A percentile compares a stretch with the other conserved stretches of the same genome.
Evolutionary conservation across 345 rosid genomes (phyloP).

Genomic region (Bruguiera parviflora): DNA sequence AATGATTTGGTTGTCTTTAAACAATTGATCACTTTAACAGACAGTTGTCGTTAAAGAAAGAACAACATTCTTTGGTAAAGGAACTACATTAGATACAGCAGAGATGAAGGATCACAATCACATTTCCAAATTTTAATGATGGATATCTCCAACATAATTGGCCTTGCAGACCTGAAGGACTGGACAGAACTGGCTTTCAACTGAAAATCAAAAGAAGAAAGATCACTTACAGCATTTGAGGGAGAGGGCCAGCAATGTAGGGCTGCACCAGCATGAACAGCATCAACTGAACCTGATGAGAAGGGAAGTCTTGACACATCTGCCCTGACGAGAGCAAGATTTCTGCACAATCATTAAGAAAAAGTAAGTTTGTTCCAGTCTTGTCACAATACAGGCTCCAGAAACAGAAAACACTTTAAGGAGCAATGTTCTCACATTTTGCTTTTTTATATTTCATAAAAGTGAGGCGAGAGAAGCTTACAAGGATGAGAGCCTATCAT

Average conservation of each 20-base stretch:
- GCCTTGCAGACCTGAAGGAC: slow-evolving; percentile 2
- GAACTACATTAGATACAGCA: neutral
- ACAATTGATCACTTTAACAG: no score
- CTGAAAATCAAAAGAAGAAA: neutral
- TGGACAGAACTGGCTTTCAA: slow-evolving; percentile 1
- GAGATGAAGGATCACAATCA: neutral
- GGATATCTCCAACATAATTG: neutral
- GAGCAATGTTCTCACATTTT: neutral
- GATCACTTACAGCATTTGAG: slow-evolving; percentile 75
- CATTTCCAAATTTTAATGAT: neutral
- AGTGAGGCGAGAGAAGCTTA: slow-evolving; percentile 22
- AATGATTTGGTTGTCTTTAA: no score
- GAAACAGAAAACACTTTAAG: neutral
- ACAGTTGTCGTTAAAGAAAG: no score
- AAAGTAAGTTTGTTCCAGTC: slow-evolving; percentile 15
- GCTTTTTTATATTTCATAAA: neutral
- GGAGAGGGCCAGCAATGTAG: slow-evolving; percentile 96
- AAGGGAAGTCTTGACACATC: slow-evolving; percentile 91
- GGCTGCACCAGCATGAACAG: slow-evolving; percentile 96
- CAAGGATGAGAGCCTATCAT: slow-evolving; percentile 38
- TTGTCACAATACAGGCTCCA: neutral
- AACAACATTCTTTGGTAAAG: neutral
- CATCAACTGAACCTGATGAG: slow-evolving; percentile 73
- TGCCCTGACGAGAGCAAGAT: slow-evolving; percentile 87
- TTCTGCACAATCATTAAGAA: slow-evolving; percentile 38